Conservation (phyloP, 1,284 basidiomycete species). For the Marasmius oreades region DNA sequence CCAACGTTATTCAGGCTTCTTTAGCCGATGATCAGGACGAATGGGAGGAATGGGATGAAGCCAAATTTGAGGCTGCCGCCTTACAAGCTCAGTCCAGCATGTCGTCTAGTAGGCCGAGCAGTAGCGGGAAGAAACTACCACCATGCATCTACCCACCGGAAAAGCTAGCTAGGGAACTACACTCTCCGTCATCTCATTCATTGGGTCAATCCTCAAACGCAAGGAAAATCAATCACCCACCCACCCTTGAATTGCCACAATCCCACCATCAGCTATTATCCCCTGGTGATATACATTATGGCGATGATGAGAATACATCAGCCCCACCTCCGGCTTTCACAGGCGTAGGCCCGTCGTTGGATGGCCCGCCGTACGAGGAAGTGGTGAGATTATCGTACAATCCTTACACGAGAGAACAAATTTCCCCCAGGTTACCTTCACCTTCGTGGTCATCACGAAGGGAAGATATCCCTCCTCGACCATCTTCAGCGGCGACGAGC, state of each 20-base stretch:
- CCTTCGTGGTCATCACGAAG: neutral
- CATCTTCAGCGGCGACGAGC: conserved; percentile 2
- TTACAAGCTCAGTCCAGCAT: too few relatives aligned
- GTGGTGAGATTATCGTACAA: conserved; percentile 22
- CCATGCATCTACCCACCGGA: neutral
- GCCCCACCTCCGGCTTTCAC: conserved; percentile 43
- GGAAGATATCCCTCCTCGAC: neutral
- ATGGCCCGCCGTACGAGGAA: conserved; percentile 37
- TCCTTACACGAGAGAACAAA: neutral
- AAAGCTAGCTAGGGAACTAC: neutral
- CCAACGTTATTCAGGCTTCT: conserved; percentile 38
- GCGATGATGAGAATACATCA: conserved; percentile 24
- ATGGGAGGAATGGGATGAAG: conserved; percentile 50
- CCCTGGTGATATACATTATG: conserved; percentile 10
- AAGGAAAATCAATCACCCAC: neutral
- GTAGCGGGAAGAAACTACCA: neutral
- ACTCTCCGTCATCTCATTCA: neutral
- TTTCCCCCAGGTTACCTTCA: neutral
- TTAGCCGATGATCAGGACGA: conserved; percentile 34
- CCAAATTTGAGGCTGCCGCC: conserved; percentile 33
- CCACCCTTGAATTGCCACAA: neutral
- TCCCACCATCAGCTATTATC: conserved; percentile 6
- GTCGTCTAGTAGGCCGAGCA: neutral
- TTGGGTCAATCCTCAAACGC: neutral
- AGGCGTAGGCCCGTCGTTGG: conserved; percentile 33